phyloP scores from a whole-genome alignment of 768 basidiomycete species.

The Pulveroboletus sp. region DNA sequence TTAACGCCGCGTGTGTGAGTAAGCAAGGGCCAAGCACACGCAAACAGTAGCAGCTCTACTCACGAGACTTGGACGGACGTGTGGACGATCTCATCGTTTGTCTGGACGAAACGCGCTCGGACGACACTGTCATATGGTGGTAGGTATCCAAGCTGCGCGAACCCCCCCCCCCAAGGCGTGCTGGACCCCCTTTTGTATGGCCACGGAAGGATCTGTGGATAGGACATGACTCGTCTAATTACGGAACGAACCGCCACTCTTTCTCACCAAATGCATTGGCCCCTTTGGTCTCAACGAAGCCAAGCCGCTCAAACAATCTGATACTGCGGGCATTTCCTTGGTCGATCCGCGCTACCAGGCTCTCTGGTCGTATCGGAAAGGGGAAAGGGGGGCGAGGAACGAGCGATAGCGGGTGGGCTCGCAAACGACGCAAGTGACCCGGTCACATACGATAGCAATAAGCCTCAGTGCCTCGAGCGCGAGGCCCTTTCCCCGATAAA shows the following conservation, averaged over 20 bases:
- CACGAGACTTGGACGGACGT: too few relatives aligned
- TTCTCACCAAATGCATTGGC: slow-evolving; percentile 78
- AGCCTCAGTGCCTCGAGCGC: slow-evolving; percentile 60
- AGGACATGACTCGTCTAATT: slow-evolving; percentile 10
- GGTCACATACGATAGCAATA: slow-evolving; percentile 66
- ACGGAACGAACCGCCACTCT: slow-evolving; percentile 58
- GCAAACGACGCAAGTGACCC: slow-evolving; percentile 29
- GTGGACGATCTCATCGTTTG: too few relatives aligned
- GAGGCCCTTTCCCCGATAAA: slow-evolving; percentile 64
- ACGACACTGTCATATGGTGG: too few relatives aligned
- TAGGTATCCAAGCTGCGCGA: too few relatives aligned
- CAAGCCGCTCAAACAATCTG: slow-evolving; percentile 67
- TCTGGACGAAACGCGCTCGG: too few relatives aligned
- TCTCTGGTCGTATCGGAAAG: slow-evolving; percentile 39
- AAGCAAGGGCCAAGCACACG: too few relatives aligned
- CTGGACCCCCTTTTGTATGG: background rate
- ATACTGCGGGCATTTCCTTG: slow-evolving; percentile 67
- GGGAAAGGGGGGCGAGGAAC: slow-evolving; percentile 33
- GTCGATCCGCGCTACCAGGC: slow-evolving; percentile 67
- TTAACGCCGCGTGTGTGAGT: slow-evolving; percentile 1
- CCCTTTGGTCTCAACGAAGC: slow-evolving; percentile 62
- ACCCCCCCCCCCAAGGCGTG: too few relatives aligned
- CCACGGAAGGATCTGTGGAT: slow-evolving; percentile 2
- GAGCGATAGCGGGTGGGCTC: slow-evolving; percentile 9
- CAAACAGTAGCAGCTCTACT: too few relatives aligned